A percentile compares a stretch with the other conserved stretches of the same genome.
Evolutionary conservation across 495 filamentous ascomycete genomes (phyloP).

Genomic region (Aspergillus hancockii): DNA sequence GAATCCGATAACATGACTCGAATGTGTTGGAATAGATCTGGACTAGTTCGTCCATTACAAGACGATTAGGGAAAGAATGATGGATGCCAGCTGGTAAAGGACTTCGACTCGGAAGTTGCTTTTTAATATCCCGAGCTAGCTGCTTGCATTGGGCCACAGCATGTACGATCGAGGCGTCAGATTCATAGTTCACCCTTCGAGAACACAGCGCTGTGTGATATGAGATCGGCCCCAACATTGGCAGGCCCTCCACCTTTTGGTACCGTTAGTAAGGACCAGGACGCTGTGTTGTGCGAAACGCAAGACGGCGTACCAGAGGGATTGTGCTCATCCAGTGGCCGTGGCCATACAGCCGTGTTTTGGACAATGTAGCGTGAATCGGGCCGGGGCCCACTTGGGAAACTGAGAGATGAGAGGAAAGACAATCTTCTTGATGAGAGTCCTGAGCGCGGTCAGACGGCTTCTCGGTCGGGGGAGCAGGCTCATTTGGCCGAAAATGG

Average conservation of each 20-base stretch:
- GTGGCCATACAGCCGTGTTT: conserved; percentile 30
- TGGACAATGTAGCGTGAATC: conserved; percentile 27
- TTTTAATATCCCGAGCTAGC: conserved; percentile 28
- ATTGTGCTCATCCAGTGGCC: conserved; percentile 36
- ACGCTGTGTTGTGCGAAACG: neutral
- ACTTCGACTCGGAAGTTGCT: conserved; percentile 22
- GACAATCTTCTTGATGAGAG: neutral
- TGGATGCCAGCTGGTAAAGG: conserved; percentile 23
- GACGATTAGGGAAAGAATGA: conserved; percentile 24
- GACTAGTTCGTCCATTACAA: conserved; percentile 42
- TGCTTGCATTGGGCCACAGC: conserved; percentile 25
- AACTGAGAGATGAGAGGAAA: neutral
- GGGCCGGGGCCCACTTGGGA: conserved; percentile 11
- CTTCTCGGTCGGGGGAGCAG: too few relatives aligned
- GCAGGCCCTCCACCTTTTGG: conserved; percentile 28
- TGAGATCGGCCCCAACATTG: neutral
- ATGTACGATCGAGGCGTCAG: neutral
- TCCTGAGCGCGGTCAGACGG: too few relatives aligned
- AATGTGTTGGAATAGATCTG: conserved; percentile 47
- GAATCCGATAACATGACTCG: conserved; percentile 50
- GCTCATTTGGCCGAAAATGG: too few relatives aligned
- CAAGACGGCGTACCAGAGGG: conserved; percentile 25
- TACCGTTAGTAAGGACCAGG: neutral
- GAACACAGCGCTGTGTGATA: neutral
- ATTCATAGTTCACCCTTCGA: neutral